phyloP scores from a whole-genome alignment of 2,329 filamentous ascomycete genomes.

The Cytospora schulzeri region DNA sequence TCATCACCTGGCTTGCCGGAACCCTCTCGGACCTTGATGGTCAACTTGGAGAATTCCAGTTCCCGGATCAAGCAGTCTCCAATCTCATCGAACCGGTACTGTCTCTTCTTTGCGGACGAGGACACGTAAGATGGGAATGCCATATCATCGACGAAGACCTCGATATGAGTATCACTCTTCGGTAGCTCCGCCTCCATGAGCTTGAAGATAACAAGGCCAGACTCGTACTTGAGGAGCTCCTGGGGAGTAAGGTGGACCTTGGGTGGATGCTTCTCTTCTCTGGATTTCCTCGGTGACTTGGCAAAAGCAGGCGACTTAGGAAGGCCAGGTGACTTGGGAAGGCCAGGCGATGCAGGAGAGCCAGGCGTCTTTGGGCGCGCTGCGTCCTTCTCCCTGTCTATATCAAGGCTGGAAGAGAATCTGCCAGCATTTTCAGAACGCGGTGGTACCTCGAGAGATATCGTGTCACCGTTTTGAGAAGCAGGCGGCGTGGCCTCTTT shows the following conservation, averaged over 20 bases:
- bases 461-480: conserved; percentile 29
- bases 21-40: conserved; percentile 81
- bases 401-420: conserved; percentile 41
- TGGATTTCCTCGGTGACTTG: conserved; percentile 43
- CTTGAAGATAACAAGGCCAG: conserved; percentile 91
- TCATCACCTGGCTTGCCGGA: conserved; percentile 72
- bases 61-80: conserved; percentile 96
- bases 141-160: conserved; percentile 93
- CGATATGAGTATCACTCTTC: conserved; percentile 73
- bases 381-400: conserved; percentile 34
- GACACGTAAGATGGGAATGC: conserved; percentile 87
- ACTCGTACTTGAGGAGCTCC: conserved; percentile 83
- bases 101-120: conserved; percentile 69
- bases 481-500: conserved; percentile 32
- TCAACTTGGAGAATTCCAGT: conserved; percentile 93
- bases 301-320: conserved; percentile 31
- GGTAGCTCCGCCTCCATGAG: conserved; percentile 87
- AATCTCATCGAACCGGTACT: conserved; percentile 82
- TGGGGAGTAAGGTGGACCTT: conserved; percentile 79
- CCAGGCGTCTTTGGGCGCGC: conserved; percentile 47
- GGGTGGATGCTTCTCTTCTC: conserved; percentile 62
- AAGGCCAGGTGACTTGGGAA: conserved; percentile 36
- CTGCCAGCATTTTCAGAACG: conserved; percentile 47
- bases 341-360: conserved; percentile 47
- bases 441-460: conserved; percentile 39